phyloP scores from a whole-genome alignment of 805 yeast species.

The Wickerhamomyces ciferrii region DNA sequence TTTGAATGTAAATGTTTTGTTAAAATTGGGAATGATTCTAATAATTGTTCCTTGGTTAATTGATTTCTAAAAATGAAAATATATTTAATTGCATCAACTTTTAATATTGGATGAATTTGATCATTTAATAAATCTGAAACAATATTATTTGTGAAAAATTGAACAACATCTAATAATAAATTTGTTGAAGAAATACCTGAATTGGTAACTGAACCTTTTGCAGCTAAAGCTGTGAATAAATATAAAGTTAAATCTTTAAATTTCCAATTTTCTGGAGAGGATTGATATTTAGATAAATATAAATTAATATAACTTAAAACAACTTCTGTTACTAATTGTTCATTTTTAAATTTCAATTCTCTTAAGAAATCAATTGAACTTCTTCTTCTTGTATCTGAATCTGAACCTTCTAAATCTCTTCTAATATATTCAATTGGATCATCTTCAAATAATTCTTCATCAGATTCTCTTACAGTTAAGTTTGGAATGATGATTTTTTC shows the following conservation, averaged over 20 bases:
- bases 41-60: slow-evolving; percentile 76
- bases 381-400: slow-evolving; percentile 86
- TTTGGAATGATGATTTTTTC: slow-evolving; percentile 87
- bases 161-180: slow-evolving; percentile 76
- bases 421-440: slow-evolving; percentile 93
- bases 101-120: slow-evolving; percentile 67
- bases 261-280: slow-evolving; percentile 62
- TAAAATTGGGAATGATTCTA: slow-evolving; percentile 74
- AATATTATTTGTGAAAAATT: slow-evolving; percentile 74
- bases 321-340: slow-evolving; percentile 65
- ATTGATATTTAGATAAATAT: slow-evolving; percentile 49
- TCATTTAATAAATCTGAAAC: slow-evolving; percentile 71
- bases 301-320: slow-evolving; percentile 68
- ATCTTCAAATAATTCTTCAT: slow-evolving; percentile 92
- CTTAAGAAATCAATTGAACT: slow-evolving; percentile 90
- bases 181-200: slow-evolving; percentile 88
- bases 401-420: slow-evolving; percentile 93
- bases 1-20: slow-evolving; percentile 60
- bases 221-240: slow-evolving; percentile 83
- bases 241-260: slow-evolving; percentile 83
- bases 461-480: slow-evolving; percentile 77
- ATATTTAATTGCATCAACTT: slow-evolving; percentile 90
- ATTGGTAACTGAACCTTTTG: slow-evolving; percentile 83
- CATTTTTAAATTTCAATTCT: slow-evolving; percentile 77
- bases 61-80: slow-evolving; percentile 90